Conservation (phyloP, 495 filamentous ascomycete species). For the Aspergillus baeticus region DNA sequence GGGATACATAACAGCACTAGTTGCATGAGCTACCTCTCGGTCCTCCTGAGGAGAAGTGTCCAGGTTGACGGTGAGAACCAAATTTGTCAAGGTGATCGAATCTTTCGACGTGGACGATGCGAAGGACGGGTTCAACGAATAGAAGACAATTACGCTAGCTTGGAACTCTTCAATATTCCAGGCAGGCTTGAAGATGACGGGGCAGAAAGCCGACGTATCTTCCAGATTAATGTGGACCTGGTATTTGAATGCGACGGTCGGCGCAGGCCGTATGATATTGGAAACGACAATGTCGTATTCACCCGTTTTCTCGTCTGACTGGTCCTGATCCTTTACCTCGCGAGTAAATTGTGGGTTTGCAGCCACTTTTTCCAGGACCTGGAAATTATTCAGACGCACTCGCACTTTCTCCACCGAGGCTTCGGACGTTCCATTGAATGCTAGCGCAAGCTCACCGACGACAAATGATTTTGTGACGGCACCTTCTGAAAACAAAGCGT, state of each 20-base stretch:
- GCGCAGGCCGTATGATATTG: slow-evolving; percentile 63
- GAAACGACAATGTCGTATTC: slow-evolving; percentile 76
- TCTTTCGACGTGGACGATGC: slow-evolving; percentile 31
- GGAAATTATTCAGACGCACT: slow-evolving; percentile 88
- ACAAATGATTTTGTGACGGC: slow-evolving; percentile 68
- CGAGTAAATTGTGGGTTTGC: slow-evolving; percentile 89
- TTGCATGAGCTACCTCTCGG: slow-evolving; percentile 43
- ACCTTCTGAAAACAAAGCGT: slow-evolving; percentile 76
- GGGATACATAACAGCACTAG: slow-evolving; percentile 46
- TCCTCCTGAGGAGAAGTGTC: slow-evolving; percentile 52
- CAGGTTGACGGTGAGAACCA: slow-evolving; percentile 77
- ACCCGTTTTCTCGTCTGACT: slow-evolving; percentile 61
- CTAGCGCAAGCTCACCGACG: slow-evolving; percentile 86
- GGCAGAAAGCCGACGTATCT: slow-evolving; percentile 64
- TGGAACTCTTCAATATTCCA: slow-evolving; percentile 86
- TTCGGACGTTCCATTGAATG: slow-evolving; percentile 65
- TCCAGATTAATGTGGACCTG: slow-evolving; percentile 75
- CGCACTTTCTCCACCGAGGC: slow-evolving; percentile 50
- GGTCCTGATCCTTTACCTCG: slow-evolving; percentile 42
- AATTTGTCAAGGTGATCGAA: slow-evolving; percentile 70
- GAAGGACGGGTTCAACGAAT: slow-evolving; percentile 79
- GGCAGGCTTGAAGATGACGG: slow-evolving; percentile 71
- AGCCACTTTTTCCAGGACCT: slow-evolving; percentile 87
- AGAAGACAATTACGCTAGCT: slow-evolving; percentile 78
- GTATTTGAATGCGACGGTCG: slow-evolving; percentile 88